phyloP scores from a whole-genome alignment of 139 green algal genomes.

The Tetraselmis chui region DNA sequence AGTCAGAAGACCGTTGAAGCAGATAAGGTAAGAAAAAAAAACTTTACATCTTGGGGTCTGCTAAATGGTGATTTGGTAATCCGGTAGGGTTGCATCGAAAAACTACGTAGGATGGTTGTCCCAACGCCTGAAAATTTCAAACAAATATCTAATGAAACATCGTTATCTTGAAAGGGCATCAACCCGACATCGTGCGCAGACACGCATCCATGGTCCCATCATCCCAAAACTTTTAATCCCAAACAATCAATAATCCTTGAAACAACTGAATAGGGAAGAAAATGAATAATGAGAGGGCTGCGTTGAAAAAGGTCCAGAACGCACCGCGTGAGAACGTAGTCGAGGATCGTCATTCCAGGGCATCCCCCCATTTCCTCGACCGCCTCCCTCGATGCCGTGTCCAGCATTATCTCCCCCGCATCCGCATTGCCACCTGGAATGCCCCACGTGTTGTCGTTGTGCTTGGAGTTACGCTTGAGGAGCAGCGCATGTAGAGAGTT shows the following conservation, averaged over 20 bases:
- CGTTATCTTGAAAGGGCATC: neutral
- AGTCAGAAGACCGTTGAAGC: neutral
- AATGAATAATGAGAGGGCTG: neutral
- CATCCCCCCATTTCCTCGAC: slow-evolving; percentile 38
- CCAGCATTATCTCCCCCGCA: slow-evolving; percentile 41
- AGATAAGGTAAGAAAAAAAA: neutral
- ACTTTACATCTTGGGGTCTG: neutral
- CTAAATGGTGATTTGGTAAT: neutral
- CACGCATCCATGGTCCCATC: neutral
- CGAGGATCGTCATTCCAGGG: slow-evolving; percentile 15
- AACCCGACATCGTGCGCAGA: neutral
- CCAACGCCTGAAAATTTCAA: neutral
- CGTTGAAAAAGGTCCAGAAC: neutral
- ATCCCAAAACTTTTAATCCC: neutral
- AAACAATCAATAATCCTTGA: slow-evolving; percentile 4
- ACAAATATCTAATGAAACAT: neutral
- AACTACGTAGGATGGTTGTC: neutral
- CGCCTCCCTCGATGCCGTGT: slow-evolving; percentile 43
- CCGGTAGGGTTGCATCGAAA: neutral
- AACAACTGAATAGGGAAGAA: neutral
- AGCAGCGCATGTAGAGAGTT: slow-evolving; percentile 32
- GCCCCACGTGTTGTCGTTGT: slow-evolving; percentile 59
- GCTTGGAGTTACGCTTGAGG: slow-evolving; percentile 36
- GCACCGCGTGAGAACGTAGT: slow-evolving; percentile 26
- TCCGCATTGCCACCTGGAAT: slow-evolving; percentile 71